phyloP scores from a whole-genome alignment of 768 basidiomycete species.

The Boletus vinaceobasis region DNA sequence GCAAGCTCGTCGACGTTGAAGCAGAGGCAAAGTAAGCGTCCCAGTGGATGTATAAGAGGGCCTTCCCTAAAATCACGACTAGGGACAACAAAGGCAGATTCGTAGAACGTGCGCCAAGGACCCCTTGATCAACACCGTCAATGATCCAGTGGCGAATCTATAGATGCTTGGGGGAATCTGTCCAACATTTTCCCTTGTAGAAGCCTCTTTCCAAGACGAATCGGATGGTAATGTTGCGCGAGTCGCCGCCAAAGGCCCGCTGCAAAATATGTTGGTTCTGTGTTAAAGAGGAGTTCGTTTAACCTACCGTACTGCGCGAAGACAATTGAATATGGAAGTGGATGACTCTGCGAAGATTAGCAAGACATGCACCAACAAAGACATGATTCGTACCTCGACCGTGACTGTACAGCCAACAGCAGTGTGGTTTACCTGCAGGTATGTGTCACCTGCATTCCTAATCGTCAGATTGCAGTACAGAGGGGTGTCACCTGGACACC shows the following conservation, averaged over 20 bases:
- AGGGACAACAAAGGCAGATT: conserved; percentile 29
- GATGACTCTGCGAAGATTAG: conserved; percentile 44
- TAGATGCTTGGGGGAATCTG: conserved; percentile 39
- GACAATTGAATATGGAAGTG: conserved; percentile 46
- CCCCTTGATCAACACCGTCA: conserved; percentile 12
- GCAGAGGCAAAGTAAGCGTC: conserved; percentile 52
- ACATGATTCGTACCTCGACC: conserved; percentile 16
- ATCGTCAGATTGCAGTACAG: not conserved
- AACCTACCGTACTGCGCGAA: conserved; percentile 56
- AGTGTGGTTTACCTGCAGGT: conserved; percentile 27
- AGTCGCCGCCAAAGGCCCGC: conserved; percentile 50
- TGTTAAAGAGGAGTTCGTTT: not conserved
- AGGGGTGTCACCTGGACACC: not conserved
- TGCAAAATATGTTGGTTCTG: conserved; percentile 19
- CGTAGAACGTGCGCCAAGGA: conserved; percentile 15
- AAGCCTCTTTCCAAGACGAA: conserved; percentile 48
- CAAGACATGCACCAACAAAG: not conserved
- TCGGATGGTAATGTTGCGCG: conserved; percentile 54
- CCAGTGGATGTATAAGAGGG: not conserved
- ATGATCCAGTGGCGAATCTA: not conserved
- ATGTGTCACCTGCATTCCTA: conserved; percentile 24
- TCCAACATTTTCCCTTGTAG: conserved; percentile 47
- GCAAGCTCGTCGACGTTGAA: conserved; percentile 59
- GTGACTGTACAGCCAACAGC: conserved; percentile 19
- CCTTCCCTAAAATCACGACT: not conserved